A percentile compares a stretch with the other conserved stretches of the same genome.
These are phyloP conservation scores for Coelastrella sp. DNA, from an alignment of 139 green algal species.

Conservation along the genomic window DNA sequence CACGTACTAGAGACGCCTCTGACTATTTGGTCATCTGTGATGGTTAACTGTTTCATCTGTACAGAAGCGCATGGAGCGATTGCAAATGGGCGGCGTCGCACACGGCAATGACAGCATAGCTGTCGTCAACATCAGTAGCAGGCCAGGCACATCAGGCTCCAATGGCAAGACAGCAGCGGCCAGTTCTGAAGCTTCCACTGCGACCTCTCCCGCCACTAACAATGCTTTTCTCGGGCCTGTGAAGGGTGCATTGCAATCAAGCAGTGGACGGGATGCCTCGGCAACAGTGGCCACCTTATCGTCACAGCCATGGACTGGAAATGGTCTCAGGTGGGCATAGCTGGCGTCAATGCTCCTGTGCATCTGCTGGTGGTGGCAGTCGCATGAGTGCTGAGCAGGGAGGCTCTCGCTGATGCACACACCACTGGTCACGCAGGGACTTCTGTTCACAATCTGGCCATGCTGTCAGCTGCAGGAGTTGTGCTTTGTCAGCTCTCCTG, in stretches of 20 bases:
- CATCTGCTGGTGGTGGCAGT: neutral
- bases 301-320: neutral
- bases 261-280: neutral
- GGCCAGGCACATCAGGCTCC: neutral
- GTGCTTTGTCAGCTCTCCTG: no score
- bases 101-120: slow-evolving; percentile 38
- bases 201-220: neutral
- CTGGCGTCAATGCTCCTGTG: neutral
- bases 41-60: neutral
- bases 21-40: neutral
- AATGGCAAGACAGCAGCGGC: neutral
- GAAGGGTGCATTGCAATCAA: no score
- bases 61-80: slow-evolving; percentile 55
- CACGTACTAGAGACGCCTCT: neutral
- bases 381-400: neutral
- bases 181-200: neutral
- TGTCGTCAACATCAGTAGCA: slow-evolving; percentile 30
- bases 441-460: neutral
- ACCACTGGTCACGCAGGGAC: neutral
- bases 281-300: slow-evolving; percentile 5
- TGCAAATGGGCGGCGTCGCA: slow-evolving; percentile 51
- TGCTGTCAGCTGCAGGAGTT: neutral
- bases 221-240: neutral
- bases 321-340: neutral
- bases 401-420: neutral